phyloP scores from a whole-genome alignment of 1,139 yeast species.

The Yamadazyma triangularis region DNA sequence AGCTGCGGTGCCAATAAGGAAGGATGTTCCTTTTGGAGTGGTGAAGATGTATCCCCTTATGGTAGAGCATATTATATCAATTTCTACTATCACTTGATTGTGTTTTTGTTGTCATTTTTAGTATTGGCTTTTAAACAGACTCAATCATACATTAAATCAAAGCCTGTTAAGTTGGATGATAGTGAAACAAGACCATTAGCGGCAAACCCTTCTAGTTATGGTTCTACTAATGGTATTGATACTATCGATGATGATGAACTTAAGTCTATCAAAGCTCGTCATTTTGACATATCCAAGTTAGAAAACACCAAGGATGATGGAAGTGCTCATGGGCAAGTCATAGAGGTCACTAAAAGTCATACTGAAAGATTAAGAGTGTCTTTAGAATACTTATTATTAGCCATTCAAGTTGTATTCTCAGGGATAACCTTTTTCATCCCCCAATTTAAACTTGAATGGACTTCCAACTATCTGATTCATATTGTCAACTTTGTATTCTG shows the following conservation, averaged over 20 bases:
- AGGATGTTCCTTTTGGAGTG: constrained; percentile 35
- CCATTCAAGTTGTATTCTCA: constrained; percentile 42
- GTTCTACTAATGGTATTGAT: background rate
- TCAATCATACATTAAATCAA: constrained; percentile 4
- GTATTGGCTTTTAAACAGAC: constrained; percentile 21
- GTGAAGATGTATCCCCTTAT: constrained; percentile 45
- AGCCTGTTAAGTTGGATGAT: constrained; percentile 4
- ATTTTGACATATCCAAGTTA: constrained; percentile 46
- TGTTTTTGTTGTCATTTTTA: constrained; percentile 28
- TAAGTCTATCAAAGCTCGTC: constrained; percentile 37
- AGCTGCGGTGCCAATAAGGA: constrained; percentile 1
- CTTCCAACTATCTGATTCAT: constrained; percentile 10
- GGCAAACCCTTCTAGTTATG: constrained; percentile 12
- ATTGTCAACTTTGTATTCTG: constrained; percentile 46
- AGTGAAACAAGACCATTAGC: constrained; percentile 32
- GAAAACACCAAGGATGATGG: constrained; percentile 49
- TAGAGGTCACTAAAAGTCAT: constrained; percentile 39
- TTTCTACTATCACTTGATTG: constrained; percentile 26
- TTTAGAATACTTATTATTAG: constrained; percentile 45
- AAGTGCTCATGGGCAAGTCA: constrained; percentile 47
- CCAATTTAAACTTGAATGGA: constrained; percentile 30
- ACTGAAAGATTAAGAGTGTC: constrained; percentile 50
- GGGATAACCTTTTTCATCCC: constrained; percentile 28
- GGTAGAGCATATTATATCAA: constrained; percentile 35
- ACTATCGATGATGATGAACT: constrained; percentile 7